Conservation (phyloP, 2,329 filamentous ascomycete species). For the Thelonectria discophora region DNA sequence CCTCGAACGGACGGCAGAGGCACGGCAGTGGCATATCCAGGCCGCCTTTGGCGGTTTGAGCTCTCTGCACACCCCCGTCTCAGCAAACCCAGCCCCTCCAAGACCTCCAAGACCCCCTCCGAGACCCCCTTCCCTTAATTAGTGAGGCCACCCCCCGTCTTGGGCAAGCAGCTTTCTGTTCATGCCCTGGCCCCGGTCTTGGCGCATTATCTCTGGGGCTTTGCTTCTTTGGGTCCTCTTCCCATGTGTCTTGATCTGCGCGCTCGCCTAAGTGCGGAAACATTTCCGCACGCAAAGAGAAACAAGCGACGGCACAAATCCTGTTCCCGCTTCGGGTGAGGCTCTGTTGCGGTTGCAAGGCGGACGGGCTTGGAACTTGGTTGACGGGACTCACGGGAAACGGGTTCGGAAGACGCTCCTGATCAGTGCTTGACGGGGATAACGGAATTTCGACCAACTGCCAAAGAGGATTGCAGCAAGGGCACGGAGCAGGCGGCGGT, state of each 20-base stretch:
- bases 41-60: not conserved
- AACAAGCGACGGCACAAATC: not conserved
- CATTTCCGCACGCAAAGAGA: slow-evolving; percentile 24
- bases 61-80: slow-evolving; percentile 24
- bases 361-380: slow-evolving; percentile 16
- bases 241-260: slow-evolving; percentile 18
- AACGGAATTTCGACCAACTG: not conserved
- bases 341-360: slow-evolving; percentile 17
- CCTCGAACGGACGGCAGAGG: slow-evolving; percentile 29
- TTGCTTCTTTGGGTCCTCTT: not conserved
- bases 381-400: too few relatives aligned
- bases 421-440: not conserved
- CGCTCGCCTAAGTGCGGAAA: slow-evolving; percentile 43
- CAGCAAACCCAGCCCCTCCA: slow-evolving; percentile 4
- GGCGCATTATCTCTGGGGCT: slow-evolving; percentile 28
- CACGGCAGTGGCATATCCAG: slow-evolving; percentile 31
- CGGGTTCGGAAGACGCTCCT: not conserved
- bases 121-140: slow-evolving; percentile 20
- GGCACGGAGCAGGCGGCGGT: not conserved
- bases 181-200: slow-evolving; percentile 32
- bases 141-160: slow-evolving; percentile 24
- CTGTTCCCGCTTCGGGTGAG: slow-evolving; percentile 18
- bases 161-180: not conserved
- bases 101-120: too few relatives aligned
- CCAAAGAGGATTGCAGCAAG: slow-evolving; percentile 4